Conservation (phyloP, 805 yeast genomes). For the Lachancea lanzarotensis region DNA sequence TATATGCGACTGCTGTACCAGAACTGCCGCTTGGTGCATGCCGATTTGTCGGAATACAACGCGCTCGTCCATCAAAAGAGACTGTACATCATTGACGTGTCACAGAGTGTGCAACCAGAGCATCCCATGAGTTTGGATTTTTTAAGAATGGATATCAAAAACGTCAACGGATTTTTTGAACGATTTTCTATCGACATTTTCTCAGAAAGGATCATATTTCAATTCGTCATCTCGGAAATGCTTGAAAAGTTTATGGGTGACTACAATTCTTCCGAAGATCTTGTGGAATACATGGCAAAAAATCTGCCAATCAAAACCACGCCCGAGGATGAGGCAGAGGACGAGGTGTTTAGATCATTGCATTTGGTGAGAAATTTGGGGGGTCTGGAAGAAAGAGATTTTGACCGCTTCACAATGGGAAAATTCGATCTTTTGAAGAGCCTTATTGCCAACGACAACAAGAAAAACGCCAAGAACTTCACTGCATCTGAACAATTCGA, state of each 20-base stretch:
- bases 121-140: constrained; percentile 96
- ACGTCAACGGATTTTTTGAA: constrained; percentile 81
- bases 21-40: constrained; percentile 87
- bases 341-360: constrained; percentile 78
- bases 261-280: constrained; percentile 27
- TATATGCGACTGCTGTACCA: constrained; percentile 85
- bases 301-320: constrained; percentile 50
- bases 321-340: constrained; percentile 58
- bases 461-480: constrained; percentile 19
- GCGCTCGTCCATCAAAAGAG: constrained; percentile 74
- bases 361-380: constrained; percentile 74
- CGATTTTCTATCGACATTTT: constrained; percentile 68
- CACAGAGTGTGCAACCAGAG: constrained; percentile 96
- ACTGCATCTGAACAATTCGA: constrained; percentile 18
- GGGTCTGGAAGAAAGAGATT: constrained; percentile 86
- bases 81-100: constrained; percentile 88
- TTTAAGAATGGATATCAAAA: constrained; percentile 94
- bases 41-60: constrained; percentile 93
- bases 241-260: constrained; percentile 37
- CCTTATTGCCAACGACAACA: constrained; percentile 42
- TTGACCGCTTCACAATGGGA: constrained; percentile 70
- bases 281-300: constrained; percentile 35
- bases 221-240: constrained; percentile 55
- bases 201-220: constrained; percentile 76
- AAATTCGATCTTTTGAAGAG: constrained; percentile 71